These are phyloP conservation scores for Xerocomellus intermedius DNA, from an alignment of 768 basidiomycete genomes.

Conservation along the genomic window DNA sequence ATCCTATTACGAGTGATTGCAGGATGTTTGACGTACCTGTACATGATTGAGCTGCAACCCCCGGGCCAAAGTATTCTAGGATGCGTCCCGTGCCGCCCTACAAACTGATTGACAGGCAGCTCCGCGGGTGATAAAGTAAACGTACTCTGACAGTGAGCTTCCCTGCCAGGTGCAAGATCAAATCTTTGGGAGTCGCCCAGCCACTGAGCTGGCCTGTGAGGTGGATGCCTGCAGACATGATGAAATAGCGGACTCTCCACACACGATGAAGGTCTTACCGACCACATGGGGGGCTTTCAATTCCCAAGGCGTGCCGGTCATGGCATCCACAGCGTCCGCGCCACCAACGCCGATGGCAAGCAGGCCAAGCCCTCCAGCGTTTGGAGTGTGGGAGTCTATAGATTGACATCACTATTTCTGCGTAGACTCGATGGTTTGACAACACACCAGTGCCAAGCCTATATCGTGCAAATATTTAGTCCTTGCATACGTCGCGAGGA, in stretches of 20 bases:
- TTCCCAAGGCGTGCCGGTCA: constrained; percentile 99
- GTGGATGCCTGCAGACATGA: constrained; percentile 61
- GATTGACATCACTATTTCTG: constrained; percentile 2
- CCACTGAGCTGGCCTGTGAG: constrained; percentile 83
- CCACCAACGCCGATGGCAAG: constrained; percentile 99
- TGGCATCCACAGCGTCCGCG: constrained; percentile 96
- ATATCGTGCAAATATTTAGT: constrained; percentile 6
- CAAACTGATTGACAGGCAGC: constrained; percentile 1
- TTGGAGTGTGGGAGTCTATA: constrained; percentile 94
- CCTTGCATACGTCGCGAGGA: background rate
- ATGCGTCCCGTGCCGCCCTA: constrained; percentile 96
- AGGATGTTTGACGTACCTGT: constrained; percentile 55
- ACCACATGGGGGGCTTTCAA: constrained; percentile 86
- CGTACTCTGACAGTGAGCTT: constrained; percentile 88
- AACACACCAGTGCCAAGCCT: constrained; percentile 79
- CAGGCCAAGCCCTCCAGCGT: constrained; percentile 94
- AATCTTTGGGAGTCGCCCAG: constrained; percentile 95
- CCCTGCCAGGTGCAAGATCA: constrained; percentile 92
- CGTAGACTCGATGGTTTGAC: background rate
- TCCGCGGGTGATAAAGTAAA: constrained; percentile 5
- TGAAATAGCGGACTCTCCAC: background rate
- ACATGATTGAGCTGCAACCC: constrained; percentile 85
- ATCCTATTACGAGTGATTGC: background rate
- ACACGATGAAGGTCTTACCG: constrained; percentile 43
- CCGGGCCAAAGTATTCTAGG: constrained; percentile 95